Evolutionary conservation across 1,284 basidiomycete species (phyloP), one percentile per base, ranked within the genome.

Genomic region (Leccinum angustisporum): DNA sequence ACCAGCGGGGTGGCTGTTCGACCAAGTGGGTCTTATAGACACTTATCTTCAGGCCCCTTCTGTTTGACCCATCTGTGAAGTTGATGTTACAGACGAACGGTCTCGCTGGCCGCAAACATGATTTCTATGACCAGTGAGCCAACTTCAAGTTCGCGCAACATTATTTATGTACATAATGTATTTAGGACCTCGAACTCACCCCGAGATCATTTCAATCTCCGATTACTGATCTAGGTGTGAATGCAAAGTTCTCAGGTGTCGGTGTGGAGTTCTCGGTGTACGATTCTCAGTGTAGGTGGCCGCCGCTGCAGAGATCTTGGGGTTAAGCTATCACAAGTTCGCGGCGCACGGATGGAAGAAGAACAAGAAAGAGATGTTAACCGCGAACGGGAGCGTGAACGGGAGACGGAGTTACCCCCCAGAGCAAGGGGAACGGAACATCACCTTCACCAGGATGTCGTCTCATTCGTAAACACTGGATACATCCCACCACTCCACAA

Each of bases 51-150:
- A 9, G 33, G 8, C 7, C 11, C 10, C 27, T 27, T 18, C 11
- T 34, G 21, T 50, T 38, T 50, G 48, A 33, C 25, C 18, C 10
- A 36, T 30, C 11, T 34, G 4, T 11, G 16, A 40, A 60, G 59
- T 30, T 60, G 30, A 60, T 60, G 34, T 16, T 60, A 16, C 59
- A 60, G 54, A 60, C 54, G 21, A 50, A 56, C 31, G 54, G 48
- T 51, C 59, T 60, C 18, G 59, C 59, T 8, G 59, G 54, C 7
- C 59, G 52, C n/a, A 34, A 60, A 16, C 54, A 56, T 4, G 54
- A 60, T 31, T 60, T 60, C 59, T 60, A 56, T 56, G 46, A 60
- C 31, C 56, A 60, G 59, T 60, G 21, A 16, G 59, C 25, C 21
- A 14, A 33, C 33, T 9, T 10, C 10, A n/a, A n/a, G n/a, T n/a